Base-by-base conservation (phyloP, 768 basidiomycete genomes). In the Boletus patriciae region DNA sequence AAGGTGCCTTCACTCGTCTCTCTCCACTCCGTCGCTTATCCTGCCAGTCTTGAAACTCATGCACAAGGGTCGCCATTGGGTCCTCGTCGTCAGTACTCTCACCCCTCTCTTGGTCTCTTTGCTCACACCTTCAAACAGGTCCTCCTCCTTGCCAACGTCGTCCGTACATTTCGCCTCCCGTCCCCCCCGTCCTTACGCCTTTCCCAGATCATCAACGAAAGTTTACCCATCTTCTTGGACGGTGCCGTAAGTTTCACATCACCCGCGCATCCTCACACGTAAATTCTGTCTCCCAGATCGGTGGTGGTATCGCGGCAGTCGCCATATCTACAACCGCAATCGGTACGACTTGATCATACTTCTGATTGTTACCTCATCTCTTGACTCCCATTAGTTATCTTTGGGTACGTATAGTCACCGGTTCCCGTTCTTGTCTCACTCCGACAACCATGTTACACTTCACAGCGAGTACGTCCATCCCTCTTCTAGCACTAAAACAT, bases 61-160 rank as follows among this genome's bases (percentile, higher is more conserved):
- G 80, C 70, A 76, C 37, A 81, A 77, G 60, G 89, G 91, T 0
- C 82, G 92, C 4, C 92, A 94, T 71, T 94, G 96, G 96, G 93
- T 98, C 13, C 82, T 98, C 10, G 95, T 97, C 50, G 94, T 93
- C 66, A 50, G 79, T 44, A 16, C 38, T 42, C 19, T 42, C 40
- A 9, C 25, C 4, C 43, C 3, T 29, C 21, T 2, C n/a, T 16
- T 11, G 0, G 3, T 3, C 27, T 6, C 27, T 3, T 6, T 73
- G 2, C 53, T 49, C 41, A 65, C 31, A 3, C 33, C 1, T 21
- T 5, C n/a, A 10, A 3, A 9, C 44, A 91, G 90, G 90, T 94
- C 9, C 79, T 98, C 2, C 80, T 98, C 3, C 77, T 98, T 1
- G 84, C 89, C 54, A 97, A 98, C 69, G 94, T 97, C 57, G 88